phyloP scores from a whole-genome alignment of 768 basidiomycete genomes.

The Phylloporus sp. region DNA sequence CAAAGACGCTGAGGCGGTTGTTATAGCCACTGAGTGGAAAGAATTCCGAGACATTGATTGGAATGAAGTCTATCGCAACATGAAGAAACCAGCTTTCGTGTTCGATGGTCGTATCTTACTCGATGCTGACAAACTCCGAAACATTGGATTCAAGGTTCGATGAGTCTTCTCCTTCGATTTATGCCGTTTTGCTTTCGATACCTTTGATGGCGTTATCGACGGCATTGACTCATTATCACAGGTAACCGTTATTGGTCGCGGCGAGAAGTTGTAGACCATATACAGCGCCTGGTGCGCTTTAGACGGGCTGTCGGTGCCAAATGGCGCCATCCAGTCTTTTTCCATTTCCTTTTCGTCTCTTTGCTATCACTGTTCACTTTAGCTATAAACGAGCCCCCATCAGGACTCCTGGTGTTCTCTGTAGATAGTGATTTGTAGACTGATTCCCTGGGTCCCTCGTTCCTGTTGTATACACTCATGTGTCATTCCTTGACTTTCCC shows the following conservation, averaged over 20 bases:
- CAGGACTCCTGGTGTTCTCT: too few species aligned
- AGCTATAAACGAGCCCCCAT: too few species aligned
- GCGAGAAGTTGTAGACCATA: constrained; percentile 34
- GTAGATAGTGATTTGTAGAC: too few species aligned
- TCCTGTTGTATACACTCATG: too few species aligned
- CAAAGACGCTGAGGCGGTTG: constrained; percentile 84
- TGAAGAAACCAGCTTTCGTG: constrained; percentile 98
- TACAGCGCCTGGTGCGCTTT: background rate
- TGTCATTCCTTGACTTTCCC: too few species aligned
- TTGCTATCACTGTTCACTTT: constrained; percentile 8
- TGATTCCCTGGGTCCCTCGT: too few species aligned
- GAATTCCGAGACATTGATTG: constrained; percentile 94
- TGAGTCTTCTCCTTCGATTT: background rate
- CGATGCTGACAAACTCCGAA: constrained; percentile 68
- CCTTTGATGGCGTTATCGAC: constrained; percentile 8
- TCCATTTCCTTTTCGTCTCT: background rate
- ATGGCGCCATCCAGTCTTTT: constrained; percentile 8
- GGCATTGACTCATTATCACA: constrained; percentile 17
- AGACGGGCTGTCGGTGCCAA: background rate
- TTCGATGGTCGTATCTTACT: constrained; percentile 91
- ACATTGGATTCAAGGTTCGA: constrained; percentile 85
- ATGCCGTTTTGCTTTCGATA: background rate
- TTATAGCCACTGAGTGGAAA: constrained; percentile 97
- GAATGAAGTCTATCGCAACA: constrained; percentile 74
- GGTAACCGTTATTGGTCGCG: constrained; percentile 60